Evolutionary conservation across 352 stramenopile species (phyloP).

Genomic region (Thalassiosira mediterranea): DNA sequence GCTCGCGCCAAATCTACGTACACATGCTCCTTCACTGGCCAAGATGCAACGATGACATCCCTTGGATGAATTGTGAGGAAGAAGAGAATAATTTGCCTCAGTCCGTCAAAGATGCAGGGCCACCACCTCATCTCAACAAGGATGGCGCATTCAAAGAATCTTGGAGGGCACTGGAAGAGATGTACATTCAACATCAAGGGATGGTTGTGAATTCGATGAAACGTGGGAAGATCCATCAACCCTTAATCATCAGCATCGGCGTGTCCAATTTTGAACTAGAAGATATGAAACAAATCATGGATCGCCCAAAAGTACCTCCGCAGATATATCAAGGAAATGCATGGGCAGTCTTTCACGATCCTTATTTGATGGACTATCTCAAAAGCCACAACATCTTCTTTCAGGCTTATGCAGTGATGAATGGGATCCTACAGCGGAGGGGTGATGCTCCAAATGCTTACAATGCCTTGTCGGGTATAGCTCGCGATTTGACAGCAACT

Average conservation of each 20-base stretch:
- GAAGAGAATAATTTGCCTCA: slow-evolving; percentile 72
- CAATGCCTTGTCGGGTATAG: slow-evolving; percentile 33
- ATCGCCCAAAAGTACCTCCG: slow-evolving; percentile 53
- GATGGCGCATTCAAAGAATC: slow-evolving; percentile 75
- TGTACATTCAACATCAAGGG: slow-evolving; percentile 42
- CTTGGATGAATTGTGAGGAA: slow-evolving; percentile 82
- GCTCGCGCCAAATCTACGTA: slow-evolving; percentile 56
- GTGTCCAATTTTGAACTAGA: slow-evolving; percentile 84
- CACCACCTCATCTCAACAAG: slow-evolving; percentile 70
- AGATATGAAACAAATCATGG: slow-evolving; percentile 69
- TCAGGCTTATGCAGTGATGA: slow-evolving; percentile 74
- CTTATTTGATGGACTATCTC: slow-evolving; percentile 59
- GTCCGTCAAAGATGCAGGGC: slow-evolving; percentile 62
- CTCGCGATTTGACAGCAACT: slow-evolving; percentile 26
- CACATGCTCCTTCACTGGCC: slow-evolving; percentile 82
- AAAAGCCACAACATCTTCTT: slow-evolving; percentile 69
- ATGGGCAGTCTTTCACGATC: slow-evolving; percentile 77
- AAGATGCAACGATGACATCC: slow-evolving; percentile 73
- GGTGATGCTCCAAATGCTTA: slow-evolving; percentile 58
- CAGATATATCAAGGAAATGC: slow-evolving; percentile 78
- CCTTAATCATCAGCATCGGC: slow-evolving; percentile 74
- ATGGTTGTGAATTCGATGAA: slow-evolving; percentile 12
- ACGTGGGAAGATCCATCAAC: slow-evolving; percentile 8
- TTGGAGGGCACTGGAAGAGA: slow-evolving; percentile 79
- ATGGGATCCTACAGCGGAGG: slow-evolving; percentile 52